phyloP scores from a whole-genome alignment of 2,329 filamentous ascomycete species.

The Venturia asperata region DNA sequence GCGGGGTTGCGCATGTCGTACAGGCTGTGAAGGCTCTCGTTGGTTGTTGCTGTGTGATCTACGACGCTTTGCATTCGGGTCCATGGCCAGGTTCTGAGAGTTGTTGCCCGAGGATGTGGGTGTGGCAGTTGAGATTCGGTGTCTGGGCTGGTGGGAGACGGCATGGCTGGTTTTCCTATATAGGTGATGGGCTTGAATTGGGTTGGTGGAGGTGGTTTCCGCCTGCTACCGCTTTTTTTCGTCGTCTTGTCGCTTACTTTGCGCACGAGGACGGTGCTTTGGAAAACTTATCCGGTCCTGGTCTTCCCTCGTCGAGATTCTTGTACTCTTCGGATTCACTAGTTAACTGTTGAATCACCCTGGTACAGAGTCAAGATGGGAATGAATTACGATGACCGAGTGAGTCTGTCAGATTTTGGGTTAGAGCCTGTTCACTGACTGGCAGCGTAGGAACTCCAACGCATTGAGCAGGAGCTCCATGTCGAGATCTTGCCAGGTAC shows the following conservation, averaged over 20 bases:
- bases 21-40: background rate
- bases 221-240: background rate
- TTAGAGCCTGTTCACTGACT: background rate
- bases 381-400: slow-evolving; percentile 42
- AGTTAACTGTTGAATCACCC: slow-evolving; percentile 18
- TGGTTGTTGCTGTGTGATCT: background rate
- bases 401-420: slow-evolving; percentile 22
- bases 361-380: slow-evolving; percentile 32
- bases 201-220: background rate
- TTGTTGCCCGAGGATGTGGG: background rate
- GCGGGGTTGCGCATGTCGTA: background rate
- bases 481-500: slow-evolving; percentile 51
- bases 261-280: background rate
- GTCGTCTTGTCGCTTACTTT: background rate
- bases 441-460: slow-evolving; percentile 34
- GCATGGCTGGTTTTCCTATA: background rate
- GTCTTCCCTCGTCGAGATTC: background rate
- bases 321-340: background rate
- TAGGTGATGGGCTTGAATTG: background rate
- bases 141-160: no score
- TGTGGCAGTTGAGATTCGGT: slow-evolving; percentile 6
- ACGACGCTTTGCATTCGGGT: background rate
- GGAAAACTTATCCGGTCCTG: background rate
- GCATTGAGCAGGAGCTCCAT: slow-evolving; percentile 47
- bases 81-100: background rate